Evolutionary conservation across 1,284 basidiomycete genomes (phyloP), one percentile per base, ranked within the genome.

Genomic region (Irpex sp.): DNA sequence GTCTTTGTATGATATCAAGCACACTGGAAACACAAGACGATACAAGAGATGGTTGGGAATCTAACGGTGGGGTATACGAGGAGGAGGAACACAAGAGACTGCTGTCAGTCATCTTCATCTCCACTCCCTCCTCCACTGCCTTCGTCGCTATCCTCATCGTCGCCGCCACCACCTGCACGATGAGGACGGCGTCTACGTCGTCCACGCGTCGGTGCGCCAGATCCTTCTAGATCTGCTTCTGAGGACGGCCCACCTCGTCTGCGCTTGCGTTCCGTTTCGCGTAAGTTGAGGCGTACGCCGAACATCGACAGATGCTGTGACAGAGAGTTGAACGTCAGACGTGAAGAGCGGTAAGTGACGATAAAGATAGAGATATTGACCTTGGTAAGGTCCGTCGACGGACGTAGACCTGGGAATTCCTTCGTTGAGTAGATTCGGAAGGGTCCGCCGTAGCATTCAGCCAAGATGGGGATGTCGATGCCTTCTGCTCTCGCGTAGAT

Each of bases 381-480:
- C 82, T 89, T 92, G 4, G 90, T 92, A 50, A 92, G 75, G 43
- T 89, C 84, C 0, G 90, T 92, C 0, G 90, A 92, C 1, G 87
- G 81, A 26, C 80, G 82, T 13, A 92, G 73, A 1, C 90, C 89
- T 0, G 90, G 90, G 70, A 92, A 92, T 70, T 90, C 88, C 68
- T 92, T 92, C 0, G 90, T 92, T 21, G 89, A 90, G 69, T 89
- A 92, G 0, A 92, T 83, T 19, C 81, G 82, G 72, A 92, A 92
- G 1, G 77, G 65, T 0, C 86, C 86, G 6, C 90, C 89, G 60
- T 83, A 88, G 68, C 86, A 87, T 71, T 91, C 88, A 1, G 89
- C 87, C 67, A 89, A 83, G 17, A 92, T 80, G 5, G 81, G 80
- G 0, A 81, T 74, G 56, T 79, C 76, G 3, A 65, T 66, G 5